These are phyloP conservation scores for Fraxinus greggii DNA, from an alignment of 305 asterid genomes.

Conservation along the genomic window DNA sequence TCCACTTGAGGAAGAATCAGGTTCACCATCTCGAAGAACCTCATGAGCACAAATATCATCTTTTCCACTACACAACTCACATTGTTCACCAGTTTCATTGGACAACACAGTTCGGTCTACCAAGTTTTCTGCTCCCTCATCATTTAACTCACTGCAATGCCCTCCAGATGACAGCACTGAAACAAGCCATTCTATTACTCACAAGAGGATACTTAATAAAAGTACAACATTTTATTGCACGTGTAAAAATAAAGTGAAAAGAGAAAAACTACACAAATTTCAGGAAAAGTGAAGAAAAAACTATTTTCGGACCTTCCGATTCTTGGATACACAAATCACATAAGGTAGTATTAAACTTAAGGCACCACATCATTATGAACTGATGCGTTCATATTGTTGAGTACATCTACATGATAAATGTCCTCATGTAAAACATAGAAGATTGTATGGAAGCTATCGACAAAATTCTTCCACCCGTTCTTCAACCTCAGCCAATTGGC, in stretches of 20 bases:
- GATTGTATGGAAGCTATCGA: not conserved
- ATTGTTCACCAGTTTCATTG: conserved; percentile 44
- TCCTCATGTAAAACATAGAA: not conserved
- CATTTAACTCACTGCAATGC: conserved; percentile 30
- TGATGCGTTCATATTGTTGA: not conserved
- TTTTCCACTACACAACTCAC: conserved; percentile 71
- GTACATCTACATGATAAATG: not conserved
- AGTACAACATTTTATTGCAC: not conserved
- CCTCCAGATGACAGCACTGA: conserved; percentile 49
- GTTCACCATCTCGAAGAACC: conserved; percentile 74
- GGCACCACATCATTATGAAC: not conserved
- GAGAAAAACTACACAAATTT: not conserved
- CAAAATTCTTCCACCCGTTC: not conserved
- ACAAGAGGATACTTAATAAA: not conserved
- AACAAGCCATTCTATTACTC: conserved; percentile 8
- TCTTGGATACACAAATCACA: not conserved
- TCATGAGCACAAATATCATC: conserved; percentile 82
- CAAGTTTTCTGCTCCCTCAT: conserved; percentile 33
- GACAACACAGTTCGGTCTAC: conserved; percentile 25
- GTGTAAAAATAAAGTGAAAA: not conserved
- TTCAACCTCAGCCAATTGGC: not conserved
- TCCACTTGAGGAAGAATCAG: conserved; percentile 39
- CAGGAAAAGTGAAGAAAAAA: not conserved
- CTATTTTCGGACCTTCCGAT: not conserved
- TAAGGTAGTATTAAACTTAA: conserved; percentile 1